Percentiles rank a stretch among this genome's conserved stretches.
phyloP scores from a whole-genome alignment of 768 basidiomycete genomes.

The Boletus rex-veris region DNA sequence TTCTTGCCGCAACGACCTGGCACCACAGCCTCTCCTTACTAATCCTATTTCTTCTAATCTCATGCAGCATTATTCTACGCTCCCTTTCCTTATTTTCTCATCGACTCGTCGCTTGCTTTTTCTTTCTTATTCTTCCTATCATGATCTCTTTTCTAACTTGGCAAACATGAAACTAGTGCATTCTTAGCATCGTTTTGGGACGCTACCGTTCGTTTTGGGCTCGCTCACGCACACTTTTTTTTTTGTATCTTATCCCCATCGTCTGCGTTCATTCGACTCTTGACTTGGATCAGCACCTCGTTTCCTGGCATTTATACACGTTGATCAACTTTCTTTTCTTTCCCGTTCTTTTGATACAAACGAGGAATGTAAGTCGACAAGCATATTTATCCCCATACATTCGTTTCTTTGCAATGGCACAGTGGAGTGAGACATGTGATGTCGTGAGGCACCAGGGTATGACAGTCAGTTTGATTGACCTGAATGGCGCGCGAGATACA shows the following conservation, averaged over 20 bases:
- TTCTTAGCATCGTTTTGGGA: constrained; percentile 18
- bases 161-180: background rate
- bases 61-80: constrained; percentile 4
- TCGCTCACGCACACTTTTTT: background rate
- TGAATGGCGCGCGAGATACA: no score
- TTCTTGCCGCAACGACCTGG: background rate
- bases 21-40: constrained; percentile 7
- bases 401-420: no score
- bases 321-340: background rate
- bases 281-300: background rate
- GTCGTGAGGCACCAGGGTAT: no score
- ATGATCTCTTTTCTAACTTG: background rate
- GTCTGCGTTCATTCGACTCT: no score
- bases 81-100: constrained; percentile 10
- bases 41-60: constrained; percentile 9
- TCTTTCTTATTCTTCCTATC: background rate
- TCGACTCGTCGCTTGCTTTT: constrained; percentile 4
- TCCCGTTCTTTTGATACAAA: background rate
- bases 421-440: no score
- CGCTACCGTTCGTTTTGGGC: background rate
- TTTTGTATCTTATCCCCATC: background rate
- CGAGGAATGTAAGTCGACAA: constrained; percentile 11
- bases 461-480: no score
- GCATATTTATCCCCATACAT: background rate
- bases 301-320: background rate